Evolutionary conservation across 176 grass and related monocot species (phyloP).

Genomic region (Lolium perenne): DNA sequence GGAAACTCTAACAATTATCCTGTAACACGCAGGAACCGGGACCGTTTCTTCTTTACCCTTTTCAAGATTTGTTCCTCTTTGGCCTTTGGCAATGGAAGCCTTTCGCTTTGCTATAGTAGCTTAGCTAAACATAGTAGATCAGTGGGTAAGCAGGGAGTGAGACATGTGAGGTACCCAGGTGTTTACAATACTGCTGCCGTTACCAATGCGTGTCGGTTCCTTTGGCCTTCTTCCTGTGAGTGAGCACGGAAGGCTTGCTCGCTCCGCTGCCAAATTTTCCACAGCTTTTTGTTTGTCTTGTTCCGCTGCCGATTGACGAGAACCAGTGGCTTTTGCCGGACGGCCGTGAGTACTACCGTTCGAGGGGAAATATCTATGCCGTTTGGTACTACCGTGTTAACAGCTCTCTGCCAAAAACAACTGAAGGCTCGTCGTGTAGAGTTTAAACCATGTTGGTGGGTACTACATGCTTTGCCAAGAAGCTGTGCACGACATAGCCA

Average conservation of each 20-base stretch:
- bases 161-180: slow-evolving; percentile 2
- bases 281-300: slow-evolving; percentile 1
- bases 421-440: too few species aligned
- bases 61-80: slow-evolving; percentile 18
- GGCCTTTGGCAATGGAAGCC: neutral
- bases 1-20: too few species aligned
- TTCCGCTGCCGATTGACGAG: neutral
- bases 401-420: too few species aligned
- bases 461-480: too few species aligned
- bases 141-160: neutral
- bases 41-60: slow-evolving; percentile 20
- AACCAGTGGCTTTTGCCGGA: neutral
- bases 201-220: neutral
- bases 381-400: neutral
- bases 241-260: neutral
- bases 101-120: neutral
- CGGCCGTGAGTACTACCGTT: neutral
- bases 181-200: neutral
- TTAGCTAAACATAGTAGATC: neutral
- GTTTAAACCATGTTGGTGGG: too few species aligned
- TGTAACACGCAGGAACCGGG: neutral
- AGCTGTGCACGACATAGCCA: too few species aligned
- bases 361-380: neutral
- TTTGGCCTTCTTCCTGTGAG: neutral
- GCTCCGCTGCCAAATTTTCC: neutral